These are phyloP conservation scores for Crithidia acanthocephali DNA, from an alignment of 208 protist genomes.

Conservation along the genomic window DNA sequence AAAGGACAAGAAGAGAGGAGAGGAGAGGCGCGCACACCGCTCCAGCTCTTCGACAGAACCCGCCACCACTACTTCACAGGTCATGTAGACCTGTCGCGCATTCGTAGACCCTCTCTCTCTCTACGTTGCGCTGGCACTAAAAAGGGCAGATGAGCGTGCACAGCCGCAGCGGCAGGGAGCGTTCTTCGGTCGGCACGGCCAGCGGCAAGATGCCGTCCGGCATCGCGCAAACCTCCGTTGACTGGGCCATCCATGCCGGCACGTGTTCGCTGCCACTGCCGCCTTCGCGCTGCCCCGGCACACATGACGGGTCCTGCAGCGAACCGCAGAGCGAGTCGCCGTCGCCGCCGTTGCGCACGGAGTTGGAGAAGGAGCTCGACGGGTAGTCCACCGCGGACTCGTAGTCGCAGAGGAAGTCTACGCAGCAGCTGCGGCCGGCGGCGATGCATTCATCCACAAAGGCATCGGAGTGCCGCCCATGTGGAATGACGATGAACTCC, in stretches of 20 bases:
- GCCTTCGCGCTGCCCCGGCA: background rate
- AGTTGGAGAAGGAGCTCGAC: conserved; percentile 1
- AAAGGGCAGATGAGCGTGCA: conserved; percentile 47
- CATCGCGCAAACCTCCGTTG: conserved; percentile 22
- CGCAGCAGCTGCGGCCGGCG: conserved; percentile 61
- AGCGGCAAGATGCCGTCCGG: conserved; percentile 61
- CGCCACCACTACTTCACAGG: too few relatives aligned
- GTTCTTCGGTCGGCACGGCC: conserved; percentile 52
- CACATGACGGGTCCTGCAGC: background rate
- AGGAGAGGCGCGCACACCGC: too few relatives aligned
- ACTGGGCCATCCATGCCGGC: background rate
- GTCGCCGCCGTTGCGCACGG: background rate
- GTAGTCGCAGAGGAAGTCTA: conserved; percentile 83
- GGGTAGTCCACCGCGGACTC: conserved; percentile 33
- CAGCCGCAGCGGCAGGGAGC: conserved; percentile 53
- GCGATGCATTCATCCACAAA: conserved; percentile 81
- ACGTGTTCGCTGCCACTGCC: conserved; percentile 1
- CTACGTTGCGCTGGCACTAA: background rate
- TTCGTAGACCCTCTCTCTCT: too few relatives aligned
- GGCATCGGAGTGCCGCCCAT: conserved; percentile 68
- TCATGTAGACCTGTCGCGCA: too few relatives aligned
- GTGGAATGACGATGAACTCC: conserved; percentile 63
- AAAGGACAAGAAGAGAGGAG: too few relatives aligned
- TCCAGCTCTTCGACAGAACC: too few relatives aligned
- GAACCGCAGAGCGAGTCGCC: conserved; percentile 15